These are phyloP conservation scores for Ilex paraguariensis DNA, from an alignment of 305 asterid species.

Conservation along the genomic window DNA sequence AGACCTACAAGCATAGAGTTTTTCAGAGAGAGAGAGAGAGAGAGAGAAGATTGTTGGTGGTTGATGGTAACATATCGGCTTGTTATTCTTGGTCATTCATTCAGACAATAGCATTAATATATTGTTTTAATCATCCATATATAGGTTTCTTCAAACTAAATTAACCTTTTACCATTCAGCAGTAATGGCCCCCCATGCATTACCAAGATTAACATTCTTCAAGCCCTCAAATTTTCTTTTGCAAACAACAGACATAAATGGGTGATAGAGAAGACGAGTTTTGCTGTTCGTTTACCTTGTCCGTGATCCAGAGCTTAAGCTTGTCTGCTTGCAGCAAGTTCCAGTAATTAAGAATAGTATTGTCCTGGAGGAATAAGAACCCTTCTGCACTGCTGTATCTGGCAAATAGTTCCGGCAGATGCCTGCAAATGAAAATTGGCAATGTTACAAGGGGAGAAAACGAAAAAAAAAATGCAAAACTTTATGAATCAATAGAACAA, in stretches of 20 bases:
- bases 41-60: not conserved
- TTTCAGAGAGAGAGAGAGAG: constrained; percentile 16
- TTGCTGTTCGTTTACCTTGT: constrained; percentile 50
- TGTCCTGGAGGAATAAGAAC: constrained; percentile 79
- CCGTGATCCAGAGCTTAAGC: constrained; percentile 83
- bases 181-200: not conserved
- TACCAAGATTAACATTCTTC: not conserved
- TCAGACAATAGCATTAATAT: no score
- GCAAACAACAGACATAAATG: no score
- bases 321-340: constrained; percentile 84
- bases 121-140: no score
- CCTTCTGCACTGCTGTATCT: constrained; percentile 89
- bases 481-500: no score
- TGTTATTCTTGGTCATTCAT: no score
- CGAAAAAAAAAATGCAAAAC: not conserved
- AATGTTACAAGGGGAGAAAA: constrained; percentile 1
- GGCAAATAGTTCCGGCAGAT: constrained; percentile 56
- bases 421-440: constrained; percentile 38
- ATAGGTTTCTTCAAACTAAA: not conserved
- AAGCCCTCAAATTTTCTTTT: not conserved
- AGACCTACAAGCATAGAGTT: constrained; percentile 39
- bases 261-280: no score
- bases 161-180: no score
- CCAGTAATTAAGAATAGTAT: constrained; percentile 97
- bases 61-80: no score